Conservation (phyloP, 768 basidiomycete genomes). For the Fomitopsis serialis region DNA sequence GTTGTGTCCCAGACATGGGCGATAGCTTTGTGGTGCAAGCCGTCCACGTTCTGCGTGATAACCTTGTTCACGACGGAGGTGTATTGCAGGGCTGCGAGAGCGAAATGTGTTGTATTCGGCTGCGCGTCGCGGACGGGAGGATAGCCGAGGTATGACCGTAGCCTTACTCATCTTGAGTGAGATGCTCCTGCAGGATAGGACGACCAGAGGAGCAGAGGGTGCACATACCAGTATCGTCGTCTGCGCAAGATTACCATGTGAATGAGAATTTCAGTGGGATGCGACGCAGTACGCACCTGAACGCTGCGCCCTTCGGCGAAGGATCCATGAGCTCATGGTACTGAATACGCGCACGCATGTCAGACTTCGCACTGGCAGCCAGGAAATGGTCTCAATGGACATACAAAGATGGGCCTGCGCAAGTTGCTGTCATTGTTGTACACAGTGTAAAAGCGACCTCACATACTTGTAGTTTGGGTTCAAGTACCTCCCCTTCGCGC, state of each 20-base stretch:
- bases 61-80: slow-evolving; percentile 52
- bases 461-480: slow-evolving; percentile 85
- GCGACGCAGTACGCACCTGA: slow-evolving; percentile 44
- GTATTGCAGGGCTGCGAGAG: slow-evolving; percentile 78
- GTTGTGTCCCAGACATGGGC: slow-evolving; percentile 35
- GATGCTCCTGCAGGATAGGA: background rate
- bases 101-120: slow-evolving; percentile 88
- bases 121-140: slow-evolving; percentile 76
- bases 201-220: background rate
- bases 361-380: slow-evolving; percentile 39
- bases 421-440: no score
- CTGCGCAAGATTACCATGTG: slow-evolving; percentile 30
- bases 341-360: slow-evolving; percentile 45
- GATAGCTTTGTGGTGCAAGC: slow-evolving; percentile 82
- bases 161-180: slow-evolving; percentile 26
- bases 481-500: slow-evolving; percentile 79
- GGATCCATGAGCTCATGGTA: slow-evolving; percentile 81
- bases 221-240: slow-evolving; percentile 79
- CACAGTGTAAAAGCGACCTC: background rate
- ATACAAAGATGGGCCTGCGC: slow-evolving; percentile 20
- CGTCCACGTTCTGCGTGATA: slow-evolving; percentile 94
- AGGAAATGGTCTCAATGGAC: background rate
- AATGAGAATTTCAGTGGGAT: background rate
- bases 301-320: slow-evolving; percentile 59
- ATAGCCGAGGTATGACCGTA: slow-evolving; percentile 81